Evolutionary conservation across 2,329 filamentous ascomycete species (phyloP).

Genomic region (Beauveria sp.): DNA sequence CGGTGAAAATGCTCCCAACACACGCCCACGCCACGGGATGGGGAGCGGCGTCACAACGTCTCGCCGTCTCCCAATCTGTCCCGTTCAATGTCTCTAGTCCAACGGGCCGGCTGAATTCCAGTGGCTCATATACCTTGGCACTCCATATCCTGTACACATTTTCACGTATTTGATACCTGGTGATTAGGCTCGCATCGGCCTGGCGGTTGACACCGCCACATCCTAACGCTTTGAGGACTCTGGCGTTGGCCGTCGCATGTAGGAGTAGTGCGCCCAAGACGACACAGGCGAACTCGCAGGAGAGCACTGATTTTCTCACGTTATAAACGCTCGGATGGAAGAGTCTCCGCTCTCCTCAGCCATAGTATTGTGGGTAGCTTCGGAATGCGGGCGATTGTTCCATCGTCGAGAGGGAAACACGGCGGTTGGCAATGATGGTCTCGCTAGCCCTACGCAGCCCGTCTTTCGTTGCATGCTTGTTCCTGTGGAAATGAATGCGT

Average conservation of each 20-base stretch:
- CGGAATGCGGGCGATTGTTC: too few species aligned
- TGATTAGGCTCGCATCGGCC: neutral
- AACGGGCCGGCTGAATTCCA: neutral
- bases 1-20: conserved; percentile 8
- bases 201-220: neutral
- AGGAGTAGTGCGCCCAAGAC: neutral
- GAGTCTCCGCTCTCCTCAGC: too few species aligned
- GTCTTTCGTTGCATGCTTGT: too few species aligned
- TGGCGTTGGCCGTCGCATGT: neutral
- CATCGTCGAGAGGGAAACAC: too few species aligned
- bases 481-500: too few species aligned
- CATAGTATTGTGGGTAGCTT: too few species aligned
- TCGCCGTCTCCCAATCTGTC: neutral
- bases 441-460: too few species aligned
- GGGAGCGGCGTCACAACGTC: neutral
- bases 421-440: too few species aligned
- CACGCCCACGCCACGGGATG: conserved; percentile 4
- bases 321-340: too few species aligned
- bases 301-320: too few species aligned
- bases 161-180: neutral
- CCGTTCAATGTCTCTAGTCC: neutral
- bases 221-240: neutral
- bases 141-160: neutral
- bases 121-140: neutral
- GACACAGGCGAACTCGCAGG: neutral